Evolutionary conservation across 805 yeast species (phyloP).

Genomic region (Candida easanensis): DNA sequence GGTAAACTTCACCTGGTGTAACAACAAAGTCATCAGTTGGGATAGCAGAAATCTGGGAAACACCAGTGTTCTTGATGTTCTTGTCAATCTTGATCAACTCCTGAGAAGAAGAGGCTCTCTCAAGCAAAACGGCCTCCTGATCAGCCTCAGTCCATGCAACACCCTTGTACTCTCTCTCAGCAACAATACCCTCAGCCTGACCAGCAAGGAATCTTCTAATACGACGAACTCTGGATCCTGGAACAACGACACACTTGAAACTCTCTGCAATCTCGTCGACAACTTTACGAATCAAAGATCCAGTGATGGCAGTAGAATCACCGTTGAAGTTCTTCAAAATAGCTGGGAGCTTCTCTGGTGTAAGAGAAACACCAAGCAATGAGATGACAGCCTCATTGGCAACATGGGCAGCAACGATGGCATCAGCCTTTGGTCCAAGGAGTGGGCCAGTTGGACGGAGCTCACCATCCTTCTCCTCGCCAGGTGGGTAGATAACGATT

Average conservation of each 20-base stretch:
- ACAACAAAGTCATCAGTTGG: conserved; percentile 77
- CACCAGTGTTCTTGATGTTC: conserved; percentile 32
- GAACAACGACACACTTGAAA: conserved; percentile 82
- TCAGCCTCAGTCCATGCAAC: conserved; percentile 84
- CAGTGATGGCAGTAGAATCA: conserved; percentile 50
- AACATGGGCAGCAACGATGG: conserved; percentile 81
- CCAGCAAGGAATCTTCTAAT: conserved; percentile 93
- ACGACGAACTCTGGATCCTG: conserved; percentile 91
- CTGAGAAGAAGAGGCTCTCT: conserved; percentile 37
- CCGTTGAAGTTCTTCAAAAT: conserved; percentile 35
- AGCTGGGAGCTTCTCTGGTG: conserved; percentile 74
- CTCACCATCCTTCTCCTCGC: conserved; percentile 35
- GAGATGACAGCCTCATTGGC: conserved; percentile 86
- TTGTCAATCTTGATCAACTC: conserved; percentile 41
- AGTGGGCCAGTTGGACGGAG: conserved; percentile 69
- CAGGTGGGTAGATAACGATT: conserved; percentile 74
- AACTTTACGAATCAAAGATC: conserved; percentile 63
- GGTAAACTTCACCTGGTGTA: conserved; percentile 80
- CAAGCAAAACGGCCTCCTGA: conserved; percentile 61
- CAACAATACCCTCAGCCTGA: conserved; percentile 88
- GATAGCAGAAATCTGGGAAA: conserved; percentile 51
- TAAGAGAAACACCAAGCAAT: conserved; percentile 65
- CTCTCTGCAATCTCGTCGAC: conserved; percentile 87
- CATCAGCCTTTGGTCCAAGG: conserved; percentile 84
- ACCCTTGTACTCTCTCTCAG: conserved; percentile 90